phyloP scores from a whole-genome alignment of 306 rosid species.

The Rosa multiflora region DNA sequence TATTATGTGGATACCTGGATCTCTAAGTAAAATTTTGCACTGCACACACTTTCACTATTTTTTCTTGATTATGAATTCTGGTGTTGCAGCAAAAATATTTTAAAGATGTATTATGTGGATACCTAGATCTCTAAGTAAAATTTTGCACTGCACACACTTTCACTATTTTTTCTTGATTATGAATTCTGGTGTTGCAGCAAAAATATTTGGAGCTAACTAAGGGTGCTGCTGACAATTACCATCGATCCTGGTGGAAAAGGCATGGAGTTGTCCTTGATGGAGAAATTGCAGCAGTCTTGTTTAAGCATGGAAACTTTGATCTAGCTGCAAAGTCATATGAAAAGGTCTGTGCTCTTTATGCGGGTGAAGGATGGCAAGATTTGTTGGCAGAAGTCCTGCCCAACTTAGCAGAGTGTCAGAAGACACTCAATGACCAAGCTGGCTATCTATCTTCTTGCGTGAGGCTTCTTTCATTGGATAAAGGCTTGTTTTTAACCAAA shows the following conservation, averaged over 20 bases:
- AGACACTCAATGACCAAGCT: constrained; percentile 89
- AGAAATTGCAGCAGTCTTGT: constrained; percentile 88
- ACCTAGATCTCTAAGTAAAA: neutral
- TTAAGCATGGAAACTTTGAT: constrained; percentile 78
- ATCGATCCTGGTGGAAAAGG: constrained; percentile 97
- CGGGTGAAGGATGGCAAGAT: constrained; percentile 98
- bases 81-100: constrained; percentile 81
- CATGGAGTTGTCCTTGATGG: constrained; percentile 99
- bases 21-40: neutral
- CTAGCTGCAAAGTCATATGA: constrained; percentile 98
- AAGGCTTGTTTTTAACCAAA: constrained; percentile 73
- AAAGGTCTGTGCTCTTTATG: constrained; percentile 92
- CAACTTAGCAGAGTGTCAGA: constrained; percentile 91
- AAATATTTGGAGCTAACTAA: constrained; percentile 88
- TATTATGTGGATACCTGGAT: constrained; percentile 7
- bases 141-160: neutral
- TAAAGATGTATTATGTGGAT: constrained; percentile 6
- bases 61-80: constrained; percentile 17
- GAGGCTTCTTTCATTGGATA: constrained; percentile 92
- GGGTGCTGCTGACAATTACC: constrained; percentile 96
- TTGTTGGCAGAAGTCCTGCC: constrained; percentile 95
- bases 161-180: constrained; percentile 14
- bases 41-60: neutral
- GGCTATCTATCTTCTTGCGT: constrained; percentile 96
- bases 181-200: constrained; percentile 55